Conservation (phyloP, 305 asterid species). For the Petunia hybrid region DNA sequence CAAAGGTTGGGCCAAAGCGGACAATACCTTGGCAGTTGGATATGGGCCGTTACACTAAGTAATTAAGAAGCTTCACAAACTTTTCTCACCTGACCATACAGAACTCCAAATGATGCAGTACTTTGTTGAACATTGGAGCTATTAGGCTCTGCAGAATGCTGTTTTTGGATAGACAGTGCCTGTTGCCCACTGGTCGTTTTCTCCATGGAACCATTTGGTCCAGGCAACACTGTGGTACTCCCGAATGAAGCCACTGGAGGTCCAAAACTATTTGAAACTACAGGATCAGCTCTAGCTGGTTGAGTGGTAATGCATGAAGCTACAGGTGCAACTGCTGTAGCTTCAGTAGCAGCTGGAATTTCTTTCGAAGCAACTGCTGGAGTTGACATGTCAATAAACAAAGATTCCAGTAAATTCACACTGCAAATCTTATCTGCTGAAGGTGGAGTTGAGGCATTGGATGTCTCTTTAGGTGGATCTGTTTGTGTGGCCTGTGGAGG, state of each 20-base stretch:
- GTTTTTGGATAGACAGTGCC: conserved; percentile 28
- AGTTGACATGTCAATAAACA: conserved; percentile 59
- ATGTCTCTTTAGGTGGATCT: conserved; percentile 34
- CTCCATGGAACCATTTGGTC: conserved; percentile 29
- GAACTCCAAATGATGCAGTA: conserved; percentile 40
- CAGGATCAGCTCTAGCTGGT: conserved; percentile 31
- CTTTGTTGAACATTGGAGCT: conserved; percentile 37
- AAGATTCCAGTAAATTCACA: conserved; percentile 55
- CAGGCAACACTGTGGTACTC: conserved; percentile 35
- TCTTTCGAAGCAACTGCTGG: conserved; percentile 48
- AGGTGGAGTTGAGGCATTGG: conserved; percentile 42
- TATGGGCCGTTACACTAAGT: too few relatives aligned
- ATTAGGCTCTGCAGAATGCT: conserved; percentile 30
- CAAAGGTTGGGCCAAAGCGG: too few relatives aligned
- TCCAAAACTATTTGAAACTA: conserved; percentile 37
- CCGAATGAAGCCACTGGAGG: conserved; percentile 34
- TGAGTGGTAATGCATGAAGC: conserved; percentile 34
- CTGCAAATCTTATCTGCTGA: conserved; percentile 42
- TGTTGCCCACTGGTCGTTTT: conserved; percentile 38
- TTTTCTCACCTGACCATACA: conserved; percentile 46
- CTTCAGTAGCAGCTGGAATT: conserved; percentile 31
- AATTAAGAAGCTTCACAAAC: neutral
- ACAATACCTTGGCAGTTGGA: too few relatives aligned
- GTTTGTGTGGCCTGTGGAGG: conserved; percentile 43
- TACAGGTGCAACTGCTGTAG: conserved; percentile 36